A percentile compares a stretch with the other conserved stretches of the same genome.
Evolutionary conservation across 352 stramenopile species (phyloP).

Genomic region (Aphanomyces cochlioides): DNA sequence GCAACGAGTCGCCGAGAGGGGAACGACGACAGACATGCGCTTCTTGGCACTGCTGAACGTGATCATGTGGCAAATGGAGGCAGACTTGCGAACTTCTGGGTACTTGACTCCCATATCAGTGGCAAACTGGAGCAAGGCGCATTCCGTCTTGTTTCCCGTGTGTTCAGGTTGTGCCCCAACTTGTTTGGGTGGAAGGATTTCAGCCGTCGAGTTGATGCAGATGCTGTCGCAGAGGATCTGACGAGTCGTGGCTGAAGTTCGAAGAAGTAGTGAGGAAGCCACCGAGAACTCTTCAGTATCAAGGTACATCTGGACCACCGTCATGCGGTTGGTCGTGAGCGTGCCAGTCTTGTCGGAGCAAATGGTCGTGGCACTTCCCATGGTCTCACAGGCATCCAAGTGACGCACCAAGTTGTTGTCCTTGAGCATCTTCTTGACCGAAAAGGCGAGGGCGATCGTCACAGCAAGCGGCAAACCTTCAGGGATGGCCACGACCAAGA

Average conservation of each 20-base stretch:
- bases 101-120: slow-evolving; percentile 52
- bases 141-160: slow-evolving; percentile 70
- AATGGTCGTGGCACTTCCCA: slow-evolving; percentile 94
- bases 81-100: slow-evolving; percentile 28
- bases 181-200: slow-evolving; percentile 50
- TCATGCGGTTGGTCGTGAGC: slow-evolving; percentile 96
- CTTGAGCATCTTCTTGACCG: slow-evolving; percentile 88
- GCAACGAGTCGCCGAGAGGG: slow-evolving; percentile 40
- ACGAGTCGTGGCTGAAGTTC: slow-evolving; percentile 35
- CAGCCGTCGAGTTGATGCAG: slow-evolving; percentile 54
- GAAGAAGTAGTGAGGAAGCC: slow-evolving; percentile 32
- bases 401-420: slow-evolving; percentile 89
- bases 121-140: slow-evolving; percentile 52
- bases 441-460: slow-evolving; percentile 96
- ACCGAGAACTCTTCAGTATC: slow-evolving; percentile 49
- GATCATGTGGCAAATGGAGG: slow-evolving; percentile 50
- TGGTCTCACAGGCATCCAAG: slow-evolving; percentile 88
- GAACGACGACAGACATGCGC: slow-evolving; percentile 64
- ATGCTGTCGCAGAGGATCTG: slow-evolving; percentile 46
- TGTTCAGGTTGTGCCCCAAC: slow-evolving; percentile 48
- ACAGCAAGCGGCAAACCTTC: slow-evolving; percentile 96
- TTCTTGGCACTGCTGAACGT: slow-evolving; percentile 67
- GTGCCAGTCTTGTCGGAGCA: slow-evolving; percentile 98
- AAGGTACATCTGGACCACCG: slow-evolving; percentile 81
- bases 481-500: slow-evolving; percentile 96